Conservation (phyloP, 495 filamentous ascomycete species). For the Talaromyces ruber region DNA sequence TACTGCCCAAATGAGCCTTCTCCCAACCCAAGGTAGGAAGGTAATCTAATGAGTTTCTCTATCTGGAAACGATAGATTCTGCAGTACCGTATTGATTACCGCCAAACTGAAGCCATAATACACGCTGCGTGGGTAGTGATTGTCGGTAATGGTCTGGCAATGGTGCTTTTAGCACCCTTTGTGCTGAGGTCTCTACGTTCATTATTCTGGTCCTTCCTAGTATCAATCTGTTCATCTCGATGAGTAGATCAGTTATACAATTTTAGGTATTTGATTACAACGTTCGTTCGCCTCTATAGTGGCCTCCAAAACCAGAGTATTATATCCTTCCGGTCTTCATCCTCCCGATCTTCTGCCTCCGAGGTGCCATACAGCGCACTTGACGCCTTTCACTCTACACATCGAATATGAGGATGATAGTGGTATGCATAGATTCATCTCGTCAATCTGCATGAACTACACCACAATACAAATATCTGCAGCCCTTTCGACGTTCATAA, state of each 20-base stretch:
- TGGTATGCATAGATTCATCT: background rate
- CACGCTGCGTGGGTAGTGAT: background rate
- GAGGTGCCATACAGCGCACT: background rate
- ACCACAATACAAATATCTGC: background rate
- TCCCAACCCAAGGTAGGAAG: background rate
- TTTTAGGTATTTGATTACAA: background rate
- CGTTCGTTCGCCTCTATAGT: background rate
- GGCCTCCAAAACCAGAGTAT: background rate
- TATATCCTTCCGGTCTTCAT: background rate
- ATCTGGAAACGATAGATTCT: background rate
- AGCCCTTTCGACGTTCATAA: background rate
- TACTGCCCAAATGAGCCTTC: background rate
- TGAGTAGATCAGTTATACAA: background rate
- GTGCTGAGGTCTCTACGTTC: background rate
- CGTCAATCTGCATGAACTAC: background rate
- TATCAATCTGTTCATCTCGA: background rate
- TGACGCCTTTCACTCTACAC: background rate
- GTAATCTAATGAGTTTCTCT: background rate
- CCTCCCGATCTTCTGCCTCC: background rate
- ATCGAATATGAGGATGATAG: background rate
- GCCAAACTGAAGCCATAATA: background rate
- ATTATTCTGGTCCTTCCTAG: background rate
- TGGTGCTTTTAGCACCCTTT: background rate
- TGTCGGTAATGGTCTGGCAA: background rate
- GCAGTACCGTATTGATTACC: background rate